These are phyloP conservation scores for Luffa acutangula DNA, from an alignment of 306 rosid species.

Conservation along the genomic window DNA sequence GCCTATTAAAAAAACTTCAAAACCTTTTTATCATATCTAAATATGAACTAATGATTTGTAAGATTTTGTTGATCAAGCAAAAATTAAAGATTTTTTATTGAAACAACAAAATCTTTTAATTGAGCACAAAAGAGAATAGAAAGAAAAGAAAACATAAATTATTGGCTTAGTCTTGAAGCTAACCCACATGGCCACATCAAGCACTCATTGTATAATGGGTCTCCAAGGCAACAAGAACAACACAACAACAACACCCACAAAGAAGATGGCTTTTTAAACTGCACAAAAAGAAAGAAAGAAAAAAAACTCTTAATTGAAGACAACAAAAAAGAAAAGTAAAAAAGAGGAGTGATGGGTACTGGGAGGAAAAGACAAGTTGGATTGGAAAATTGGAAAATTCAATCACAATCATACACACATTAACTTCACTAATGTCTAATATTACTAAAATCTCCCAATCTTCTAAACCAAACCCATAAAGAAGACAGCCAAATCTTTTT, in stretches of 20 bases:
- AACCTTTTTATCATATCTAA: neutral
- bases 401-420: neutral
- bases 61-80: neutral
- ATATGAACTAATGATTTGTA: neutral
- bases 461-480: neutral
- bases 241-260: neutral
- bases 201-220: neutral
- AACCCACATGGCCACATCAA: conserved; percentile 8
- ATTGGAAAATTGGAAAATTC: neutral
- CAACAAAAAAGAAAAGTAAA: neutral
- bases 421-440: neutral
- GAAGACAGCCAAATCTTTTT: neutral
- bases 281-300: neutral
- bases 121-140: neutral
- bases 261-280: neutral
- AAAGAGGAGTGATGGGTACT: neutral
- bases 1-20: neutral
- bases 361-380: neutral
- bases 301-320: neutral
- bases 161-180: neutral
- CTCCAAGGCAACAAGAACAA: neutral
- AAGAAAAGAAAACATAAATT: neutral
- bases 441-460: neutral
- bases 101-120: neutral
- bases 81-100: neutral